Percentiles rank a stretch among this genome's conserved stretches.
phyloP scores from a whole-genome alignment of 192 early-diverging fungal genomes.

The Entomortierella lignicola region DNA sequence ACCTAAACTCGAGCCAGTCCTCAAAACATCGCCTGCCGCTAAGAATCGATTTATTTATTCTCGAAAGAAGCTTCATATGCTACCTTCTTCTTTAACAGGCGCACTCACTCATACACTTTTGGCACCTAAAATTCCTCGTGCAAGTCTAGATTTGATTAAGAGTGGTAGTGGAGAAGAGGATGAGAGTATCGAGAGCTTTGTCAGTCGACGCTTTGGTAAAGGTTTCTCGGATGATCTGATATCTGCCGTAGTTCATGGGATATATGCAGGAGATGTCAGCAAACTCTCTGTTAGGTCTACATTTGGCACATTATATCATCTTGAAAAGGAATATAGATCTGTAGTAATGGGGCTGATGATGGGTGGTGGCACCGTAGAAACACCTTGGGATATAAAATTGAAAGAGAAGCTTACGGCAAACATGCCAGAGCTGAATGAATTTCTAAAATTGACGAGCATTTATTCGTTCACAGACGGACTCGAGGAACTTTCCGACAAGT shows the following conservation, averaged over 20 bases:
- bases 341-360: slow-evolving; percentile 62
- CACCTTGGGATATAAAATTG: slow-evolving; percentile 45
- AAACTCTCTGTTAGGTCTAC: slow-evolving; percentile 81
- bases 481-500: slow-evolving; percentile 71
- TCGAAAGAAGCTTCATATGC: slow-evolving; percentile 72
- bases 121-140: slow-evolving; percentile 65
- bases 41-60: slow-evolving; percentile 88
- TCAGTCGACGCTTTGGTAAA: slow-evolving; percentile 79
- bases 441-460: slow-evolving; percentile 74
- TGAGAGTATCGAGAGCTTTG: slow-evolving; percentile 89
- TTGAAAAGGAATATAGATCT: slow-evolving; percentile 70
- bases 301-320: slow-evolving; percentile 77
- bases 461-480: slow-evolving; percentile 87
- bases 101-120: slow-evolving; percentile 39
- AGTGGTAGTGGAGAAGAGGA: slow-evolving; percentile 56
- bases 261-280: slow-evolving; percentile 90
- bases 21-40: slow-evolving; percentile 76
- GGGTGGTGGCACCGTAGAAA: slow-evolving; percentile 51
- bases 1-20: slow-evolving; percentile 66
- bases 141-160: slow-evolving; percentile 66
- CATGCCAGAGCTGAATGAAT: slow-evolving; percentile 67
- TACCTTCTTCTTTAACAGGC: slow-evolving; percentile 57
- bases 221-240: slow-evolving; percentile 84
- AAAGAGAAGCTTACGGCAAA: slow-evolving; percentile 26
- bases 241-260: slow-evolving; percentile 91